Percentiles rank a stretch among this genome's conserved stretches.
These are phyloP conservation scores for Naganishia vaughanmartiniae DNA, from an alignment of 768 basidiomycete genomes.

Conservation along the genomic window DNA sequence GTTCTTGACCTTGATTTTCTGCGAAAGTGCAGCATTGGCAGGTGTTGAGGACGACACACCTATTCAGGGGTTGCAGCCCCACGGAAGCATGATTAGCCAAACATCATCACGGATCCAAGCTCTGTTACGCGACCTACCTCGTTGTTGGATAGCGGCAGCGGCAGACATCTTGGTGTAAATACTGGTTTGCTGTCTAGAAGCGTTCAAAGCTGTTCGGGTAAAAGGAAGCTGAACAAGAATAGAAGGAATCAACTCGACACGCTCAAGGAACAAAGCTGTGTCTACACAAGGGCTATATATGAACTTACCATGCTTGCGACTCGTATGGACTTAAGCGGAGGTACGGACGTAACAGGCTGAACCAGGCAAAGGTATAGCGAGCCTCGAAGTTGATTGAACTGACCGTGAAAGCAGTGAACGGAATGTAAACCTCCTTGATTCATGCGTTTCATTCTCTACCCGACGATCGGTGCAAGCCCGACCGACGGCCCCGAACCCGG, in stretches of 20 bases:
- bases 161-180: constrained; percentile 21
- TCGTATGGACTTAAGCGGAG: constrained; percentile 18
- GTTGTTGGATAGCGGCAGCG: constrained; percentile 15
- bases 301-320: constrained; percentile 12
- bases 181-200: constrained; percentile 24
- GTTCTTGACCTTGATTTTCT: constrained; percentile 70
- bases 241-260: neutral
- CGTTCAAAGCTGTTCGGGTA: constrained; percentile 22
- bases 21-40: constrained; percentile 1
- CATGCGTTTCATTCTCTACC: no score
- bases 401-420: neutral
- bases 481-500: no score
- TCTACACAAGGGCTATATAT: constrained; percentile 1
- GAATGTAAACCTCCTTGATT: constrained; percentile 8
- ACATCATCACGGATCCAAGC: neutral
- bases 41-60: neutral
- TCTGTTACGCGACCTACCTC: neutral
- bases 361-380: neutral
- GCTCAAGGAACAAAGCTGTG: neutral
- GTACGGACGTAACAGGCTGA: constrained; percentile 3
- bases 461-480: no score
- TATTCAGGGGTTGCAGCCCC: neutral
- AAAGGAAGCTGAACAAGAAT: neutral
- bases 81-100: neutral
- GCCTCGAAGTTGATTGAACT: neutral